Base-by-base conservation (phyloP, 345 rosid species). In the Eutrema japonicum region DNA sequence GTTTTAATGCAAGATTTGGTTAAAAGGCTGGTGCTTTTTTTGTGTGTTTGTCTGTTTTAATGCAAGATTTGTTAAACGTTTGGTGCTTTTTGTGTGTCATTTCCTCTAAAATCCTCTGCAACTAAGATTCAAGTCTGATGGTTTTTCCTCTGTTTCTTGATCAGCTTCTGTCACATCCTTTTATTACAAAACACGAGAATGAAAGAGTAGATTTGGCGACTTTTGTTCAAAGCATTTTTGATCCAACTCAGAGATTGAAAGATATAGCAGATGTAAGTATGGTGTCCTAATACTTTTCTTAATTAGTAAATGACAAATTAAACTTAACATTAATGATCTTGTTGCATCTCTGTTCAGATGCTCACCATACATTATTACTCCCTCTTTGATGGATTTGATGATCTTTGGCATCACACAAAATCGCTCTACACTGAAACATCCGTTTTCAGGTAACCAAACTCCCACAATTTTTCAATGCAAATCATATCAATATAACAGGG, bases 201-300 rank as follows among this genome's bases (percentile, higher is more conserved):
- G 77, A 77, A 45, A 59, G 59, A 72, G 88, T 88, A 46, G 95
- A 94, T 82, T 80, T 91, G 68, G 91, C 93, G 16, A 75, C 84
- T 66, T 91, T 87, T 83, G 91, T 91, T 63, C 87, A 80, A 68
- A 81, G 86, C 71, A 87, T 91, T 64, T 91, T 94, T 82, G 96
- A 94, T 80, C 96, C 98, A 50, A 84, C 83, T 3, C 87, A 84
- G 78, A 88, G 86, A 81, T 73, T 94, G 88, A 94, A 88, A 85
- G 98, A 94, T 50, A 78, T 91, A 78, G 97, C 97, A 72, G 97
- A 94, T 84, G 98, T 94, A 83, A 88, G 97, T 67, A 43, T 50
- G 55, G n/a, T 68, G n/a, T 11, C 50, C 6, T 36, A 45, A 5
- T n/a, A 42, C 35, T 7, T 35, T 35, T 56, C 13, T 38, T 76